Conservation (phyloP, 2,329 filamentous ascomycete genomes). For the Scytalidium sp. region DNA sequence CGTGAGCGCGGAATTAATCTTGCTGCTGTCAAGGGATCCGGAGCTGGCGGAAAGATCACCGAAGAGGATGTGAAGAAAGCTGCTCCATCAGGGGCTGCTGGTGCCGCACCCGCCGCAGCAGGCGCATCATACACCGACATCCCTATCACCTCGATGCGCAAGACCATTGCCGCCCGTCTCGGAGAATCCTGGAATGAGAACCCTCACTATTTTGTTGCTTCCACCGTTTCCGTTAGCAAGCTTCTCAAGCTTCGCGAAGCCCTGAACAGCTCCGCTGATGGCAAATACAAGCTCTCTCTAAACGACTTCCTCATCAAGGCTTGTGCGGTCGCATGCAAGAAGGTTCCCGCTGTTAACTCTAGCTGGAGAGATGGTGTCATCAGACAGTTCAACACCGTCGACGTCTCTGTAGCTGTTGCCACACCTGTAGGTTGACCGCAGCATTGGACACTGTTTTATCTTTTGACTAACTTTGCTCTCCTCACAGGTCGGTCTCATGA, state of each 20-base stretch:
- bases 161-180: conserved; percentile 91
- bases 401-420: conserved; percentile 86
- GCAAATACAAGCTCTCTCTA: conserved; percentile 98
- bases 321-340: conserved; percentile 80
- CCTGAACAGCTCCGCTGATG: conserved; percentile 82
- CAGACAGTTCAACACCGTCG: conserved; percentile 88
- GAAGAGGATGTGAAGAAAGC: conserved; percentile 92
- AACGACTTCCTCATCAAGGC: conserved; percentile 99
- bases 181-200: conserved; percentile 88
- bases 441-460: not conserved
- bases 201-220: conserved; percentile 97
- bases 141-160: conserved; percentile 90
- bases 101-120: conserved; percentile 47
- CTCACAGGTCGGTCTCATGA: conserved; percentile 76
- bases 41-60: conserved; percentile 81
- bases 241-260: conserved; percentile 94
- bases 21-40: conserved; percentile 79
- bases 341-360: conserved; percentile 94
- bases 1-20: conserved; percentile 80
- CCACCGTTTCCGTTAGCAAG: conserved; percentile 87
- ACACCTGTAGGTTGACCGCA: conserved; percentile 1
- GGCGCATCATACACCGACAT: conserved; percentile 77
- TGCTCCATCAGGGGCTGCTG: conserved; percentile 46
- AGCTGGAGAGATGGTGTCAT: conserved; percentile 90
- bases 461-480: not conserved